Conservation (phyloP, 108 stramenopile species). For the Licmophora abbreviata region DNA sequence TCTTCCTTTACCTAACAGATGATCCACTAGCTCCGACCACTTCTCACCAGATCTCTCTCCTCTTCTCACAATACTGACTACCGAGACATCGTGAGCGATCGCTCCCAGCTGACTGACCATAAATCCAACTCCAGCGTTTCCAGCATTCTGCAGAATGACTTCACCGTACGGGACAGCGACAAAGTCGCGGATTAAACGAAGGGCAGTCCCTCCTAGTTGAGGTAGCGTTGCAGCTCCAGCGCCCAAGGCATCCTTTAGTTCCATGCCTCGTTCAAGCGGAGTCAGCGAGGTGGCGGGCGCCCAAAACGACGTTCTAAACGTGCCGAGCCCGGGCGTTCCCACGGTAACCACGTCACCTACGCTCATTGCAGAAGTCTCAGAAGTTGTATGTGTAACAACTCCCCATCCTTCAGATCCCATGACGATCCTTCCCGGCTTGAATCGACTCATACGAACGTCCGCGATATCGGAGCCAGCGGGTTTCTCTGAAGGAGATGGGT, state of each 20-base stretch:
- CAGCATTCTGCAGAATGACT: slow-evolving; percentile 43
- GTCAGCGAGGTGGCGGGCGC: slow-evolving; percentile 7
- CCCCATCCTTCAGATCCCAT: slow-evolving; percentile 45
- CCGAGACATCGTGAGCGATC: not conserved
- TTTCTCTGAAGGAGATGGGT: slow-evolving; percentile 17
- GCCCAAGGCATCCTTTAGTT: slow-evolving; percentile 6
- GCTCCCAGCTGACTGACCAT: slow-evolving; percentile 35
- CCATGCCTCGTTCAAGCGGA: slow-evolving; percentile 10
- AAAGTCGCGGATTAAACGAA: slow-evolving; percentile 27
- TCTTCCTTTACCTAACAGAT: slow-evolving; percentile 15
- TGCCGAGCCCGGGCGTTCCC: slow-evolving; percentile 30
- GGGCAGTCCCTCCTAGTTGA: slow-evolving; percentile 45
- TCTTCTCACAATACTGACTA: slow-evolving; percentile 36
- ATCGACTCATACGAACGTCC: slow-evolving; percentile 7
- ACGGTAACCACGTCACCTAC: slow-evolving; percentile 28
- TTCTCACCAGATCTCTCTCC: slow-evolving; percentile 9
- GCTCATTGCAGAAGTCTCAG: not conserved
- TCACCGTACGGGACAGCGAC: slow-evolving; percentile 9
- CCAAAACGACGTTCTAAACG: slow-evolving; percentile 32
- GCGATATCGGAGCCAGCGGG: not conserved
- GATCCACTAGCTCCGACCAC: slow-evolving; percentile 16
- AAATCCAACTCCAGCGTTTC: slow-evolving; percentile 37
- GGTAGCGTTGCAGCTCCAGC: slow-evolving; percentile 16
- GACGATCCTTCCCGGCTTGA: slow-evolving; percentile 10
- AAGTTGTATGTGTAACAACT: slow-evolving; percentile 8